Conservation (phyloP, 805 yeast species). For the Candida insectorum region DNA sequence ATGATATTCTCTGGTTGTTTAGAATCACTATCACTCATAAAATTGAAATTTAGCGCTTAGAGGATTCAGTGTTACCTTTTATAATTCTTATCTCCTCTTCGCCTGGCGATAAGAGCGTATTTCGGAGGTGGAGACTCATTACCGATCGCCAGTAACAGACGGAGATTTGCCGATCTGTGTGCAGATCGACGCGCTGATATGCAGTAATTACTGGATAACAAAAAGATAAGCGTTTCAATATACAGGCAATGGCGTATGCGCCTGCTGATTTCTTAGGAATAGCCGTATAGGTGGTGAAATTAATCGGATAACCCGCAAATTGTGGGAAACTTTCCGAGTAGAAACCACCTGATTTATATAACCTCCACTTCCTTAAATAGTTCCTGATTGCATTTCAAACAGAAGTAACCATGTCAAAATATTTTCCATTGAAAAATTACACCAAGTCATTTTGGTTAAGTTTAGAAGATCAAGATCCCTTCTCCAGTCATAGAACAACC, state of each 20-base stretch:
- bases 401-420: neutral
- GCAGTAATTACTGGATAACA: too few species aligned
- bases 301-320: neutral
- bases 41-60: neutral
- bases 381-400: neutral
- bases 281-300: neutral
- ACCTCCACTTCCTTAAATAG: too few species aligned
- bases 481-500: constrained; percentile 15
- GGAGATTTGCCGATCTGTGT: neutral
- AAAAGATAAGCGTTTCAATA: neutral
- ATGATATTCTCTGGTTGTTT: constrained; percentile 35
- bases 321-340: neutral
- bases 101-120: too few species aligned
- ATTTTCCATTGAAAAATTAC: constrained; percentile 5
- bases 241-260: neutral
- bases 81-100: neutral
- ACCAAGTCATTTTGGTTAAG: constrained; percentile 9
- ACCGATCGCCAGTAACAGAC: neutral
- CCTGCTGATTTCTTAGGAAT: neutral
- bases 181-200: too few species aligned
- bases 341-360: neutral
- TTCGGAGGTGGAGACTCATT: too few species aligned
- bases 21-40: constrained; percentile 1
- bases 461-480: constrained; percentile 5
- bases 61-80: neutral